Evolutionary conservation across 441 rosid genomes (phyloP), one percentile per base, ranked within the genome.

Genomic region (Gossypium gossypioides): DNA sequence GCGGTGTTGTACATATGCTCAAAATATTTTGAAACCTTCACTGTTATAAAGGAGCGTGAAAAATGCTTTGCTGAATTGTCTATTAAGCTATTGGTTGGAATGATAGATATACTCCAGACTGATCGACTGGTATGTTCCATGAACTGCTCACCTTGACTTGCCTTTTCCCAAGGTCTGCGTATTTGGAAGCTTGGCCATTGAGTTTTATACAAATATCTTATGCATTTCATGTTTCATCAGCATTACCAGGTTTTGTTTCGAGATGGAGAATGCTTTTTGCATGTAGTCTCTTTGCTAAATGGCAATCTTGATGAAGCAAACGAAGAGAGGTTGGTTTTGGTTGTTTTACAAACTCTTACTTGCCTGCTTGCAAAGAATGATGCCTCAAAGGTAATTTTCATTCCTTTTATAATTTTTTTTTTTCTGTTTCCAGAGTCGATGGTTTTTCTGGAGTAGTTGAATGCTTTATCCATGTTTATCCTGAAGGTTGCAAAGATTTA

Each of bases 251-350:
- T 86, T 57, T 81, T 91, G 79, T 96, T 96, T 79, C 89, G 94
- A 74, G 97, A 93, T 51, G 96, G 97, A 29, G 97, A 90, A 83
- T 96, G 99, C 85, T 96, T 93, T 88, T 79, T 96, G 84, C 97
- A 93, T 79, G 89, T 96, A 62, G 96, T 96, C 71, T 96, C 98
- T 74, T 84, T 93, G 68, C 83, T 96, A 72, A 96, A 93, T 86
- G 96, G 99, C 64, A 93, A 89, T 72, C 87, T 89, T 73, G 96
- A 91, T 74, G 87, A 81, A 79, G 86, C 72, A 48, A 84, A 83
- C 69, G 96, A 98, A 63, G 98, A 96, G 84, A 86, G 81, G 78
- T 86, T 96, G 86, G 96, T 89, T 74, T 80, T 93, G 72, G 89
- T 86, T 85, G 99, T 96, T 77, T 93, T 96, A 64, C 89, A 87